A percentile compares a stretch with the other conserved stretches of the same genome.
These are phyloP conservation scores for Podospora conica DNA, from an alignment of 495 filamentous ascomycete species.

Conservation along the genomic window DNA sequence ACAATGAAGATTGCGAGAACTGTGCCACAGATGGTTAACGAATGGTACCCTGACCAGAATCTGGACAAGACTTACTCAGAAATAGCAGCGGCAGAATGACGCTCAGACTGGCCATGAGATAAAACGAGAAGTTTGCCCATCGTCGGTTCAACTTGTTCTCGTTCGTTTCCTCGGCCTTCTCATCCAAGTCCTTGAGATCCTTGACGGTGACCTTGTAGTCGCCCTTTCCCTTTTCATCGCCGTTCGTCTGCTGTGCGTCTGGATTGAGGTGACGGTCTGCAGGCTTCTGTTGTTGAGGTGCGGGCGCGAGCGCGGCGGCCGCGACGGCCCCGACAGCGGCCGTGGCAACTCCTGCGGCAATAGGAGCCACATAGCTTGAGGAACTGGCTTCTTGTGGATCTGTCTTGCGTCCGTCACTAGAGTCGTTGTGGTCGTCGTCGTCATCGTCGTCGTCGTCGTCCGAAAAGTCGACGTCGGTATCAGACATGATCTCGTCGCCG, in stretches of 20 bases:
- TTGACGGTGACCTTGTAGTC: conserved; percentile 5
- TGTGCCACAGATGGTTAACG: background rate
- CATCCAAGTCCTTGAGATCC: conserved; percentile 5
- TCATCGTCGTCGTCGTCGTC: conserved; percentile 2
- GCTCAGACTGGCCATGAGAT: conserved; percentile 7
- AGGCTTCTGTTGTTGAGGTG: background rate
- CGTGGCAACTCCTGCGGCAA: background rate
- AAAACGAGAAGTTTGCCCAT: conserved; percentile 6
- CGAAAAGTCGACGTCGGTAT: background rate
- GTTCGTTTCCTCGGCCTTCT: conserved; percentile 1
- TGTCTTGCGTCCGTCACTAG: background rate
- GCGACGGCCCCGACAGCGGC: background rate
- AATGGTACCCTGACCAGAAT: background rate
- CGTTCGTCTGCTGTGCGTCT: background rate
- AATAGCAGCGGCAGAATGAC: conserved; percentile 2
- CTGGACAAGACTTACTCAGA: background rate
- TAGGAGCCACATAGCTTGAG: background rate
- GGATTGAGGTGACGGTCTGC: background rate
- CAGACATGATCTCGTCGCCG: conserved; percentile 10
- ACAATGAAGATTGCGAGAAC: conserved; percentile 6
- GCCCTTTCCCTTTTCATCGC: background rate
- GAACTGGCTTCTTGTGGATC: background rate
- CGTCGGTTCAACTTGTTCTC: no score
- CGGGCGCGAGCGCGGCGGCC: background rate
- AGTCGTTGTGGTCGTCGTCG: background rate